phyloP scores from a whole-genome alignment of 306 rosid species.

The Gastrolobium villosum region DNA sequence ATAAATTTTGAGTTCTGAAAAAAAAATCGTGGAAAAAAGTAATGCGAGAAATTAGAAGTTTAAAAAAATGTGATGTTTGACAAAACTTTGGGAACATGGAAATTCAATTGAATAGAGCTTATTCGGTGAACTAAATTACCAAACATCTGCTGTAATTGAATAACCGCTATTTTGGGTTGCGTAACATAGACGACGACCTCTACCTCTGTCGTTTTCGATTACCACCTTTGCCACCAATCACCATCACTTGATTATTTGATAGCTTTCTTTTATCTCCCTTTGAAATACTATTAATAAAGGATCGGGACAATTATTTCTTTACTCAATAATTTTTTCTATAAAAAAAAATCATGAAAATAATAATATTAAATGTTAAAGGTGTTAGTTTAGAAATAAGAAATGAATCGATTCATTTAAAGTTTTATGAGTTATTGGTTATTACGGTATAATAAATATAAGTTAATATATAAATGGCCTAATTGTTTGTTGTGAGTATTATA shows the following conservation, averaged over 20 bases:
- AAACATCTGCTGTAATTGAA: constrained; percentile 9
- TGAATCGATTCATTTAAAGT: too few species aligned
- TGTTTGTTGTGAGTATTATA: too few species aligned
- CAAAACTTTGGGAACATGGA: background rate
- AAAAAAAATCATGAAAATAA: background rate
- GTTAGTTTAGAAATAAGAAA: background rate
- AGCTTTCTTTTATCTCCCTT: background rate
- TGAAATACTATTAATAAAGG: background rate
- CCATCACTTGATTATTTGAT: background rate
- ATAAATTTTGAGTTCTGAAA: background rate
- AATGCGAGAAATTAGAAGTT: background rate
- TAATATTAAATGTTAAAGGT: background rate
- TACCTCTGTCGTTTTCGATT: constrained; percentile 1
- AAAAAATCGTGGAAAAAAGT: background rate
- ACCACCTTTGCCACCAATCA: background rate
- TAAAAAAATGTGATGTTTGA: too few species aligned
- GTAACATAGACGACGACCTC: background rate
- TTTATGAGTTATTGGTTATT: too few species aligned
- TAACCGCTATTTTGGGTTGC: background rate
- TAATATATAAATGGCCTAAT: too few species aligned
- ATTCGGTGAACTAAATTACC: constrained; percentile 21
- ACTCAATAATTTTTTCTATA: background rate
- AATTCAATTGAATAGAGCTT: background rate
- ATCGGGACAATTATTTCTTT: too few species aligned
- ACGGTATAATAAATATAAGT: too few species aligned